Evolutionary conservation across 73 alveolate species (phyloP).

Genomic region (Loxodes magnus): DNA sequence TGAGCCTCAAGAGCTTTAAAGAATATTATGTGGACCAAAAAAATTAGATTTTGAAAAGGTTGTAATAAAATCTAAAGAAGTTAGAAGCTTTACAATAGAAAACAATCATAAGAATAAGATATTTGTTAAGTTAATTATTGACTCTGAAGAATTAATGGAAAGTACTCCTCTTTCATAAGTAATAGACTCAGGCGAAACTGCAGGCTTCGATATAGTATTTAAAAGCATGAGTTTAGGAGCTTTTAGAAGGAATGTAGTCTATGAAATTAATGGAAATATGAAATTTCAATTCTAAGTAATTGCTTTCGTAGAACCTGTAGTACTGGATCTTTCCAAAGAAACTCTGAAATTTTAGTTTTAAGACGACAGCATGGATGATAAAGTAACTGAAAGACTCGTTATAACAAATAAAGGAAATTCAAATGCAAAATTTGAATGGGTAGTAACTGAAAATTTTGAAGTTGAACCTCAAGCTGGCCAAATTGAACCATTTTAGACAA

Average conservation of each 20-base stretch:
- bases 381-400: constrained; percentile 64
- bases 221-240: constrained; percentile 47
- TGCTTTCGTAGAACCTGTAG: constrained; percentile 85
- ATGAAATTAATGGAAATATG: constrained; percentile 82
- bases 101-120: constrained; percentile 84
- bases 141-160: constrained; percentile 63
- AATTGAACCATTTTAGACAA: constrained; percentile 56
- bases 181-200: constrained; percentile 92
- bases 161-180: constrained; percentile 76
- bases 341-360: constrained; percentile 64
- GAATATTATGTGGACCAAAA: constrained; percentile 86
- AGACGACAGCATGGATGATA: constrained; percentile 91
- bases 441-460: constrained; percentile 51
- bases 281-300: constrained; percentile 72
- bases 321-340: constrained; percentile 49
- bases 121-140: constrained; percentile 74
- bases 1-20: constrained; percentile 80
- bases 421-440: constrained; percentile 82
- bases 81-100: constrained; percentile 77
- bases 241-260: constrained; percentile 68
- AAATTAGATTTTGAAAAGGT: constrained; percentile 82
- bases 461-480: constrained; percentile 61
- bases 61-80: constrained; percentile 68
- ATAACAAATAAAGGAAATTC: constrained; percentile 94
- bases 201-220: constrained; percentile 87